Percentiles rank a stretch among this genome's conserved stretches.
Evolutionary conservation across 306 rosid genomes (phyloP).

Genomic region (Malus fusca): DNA sequence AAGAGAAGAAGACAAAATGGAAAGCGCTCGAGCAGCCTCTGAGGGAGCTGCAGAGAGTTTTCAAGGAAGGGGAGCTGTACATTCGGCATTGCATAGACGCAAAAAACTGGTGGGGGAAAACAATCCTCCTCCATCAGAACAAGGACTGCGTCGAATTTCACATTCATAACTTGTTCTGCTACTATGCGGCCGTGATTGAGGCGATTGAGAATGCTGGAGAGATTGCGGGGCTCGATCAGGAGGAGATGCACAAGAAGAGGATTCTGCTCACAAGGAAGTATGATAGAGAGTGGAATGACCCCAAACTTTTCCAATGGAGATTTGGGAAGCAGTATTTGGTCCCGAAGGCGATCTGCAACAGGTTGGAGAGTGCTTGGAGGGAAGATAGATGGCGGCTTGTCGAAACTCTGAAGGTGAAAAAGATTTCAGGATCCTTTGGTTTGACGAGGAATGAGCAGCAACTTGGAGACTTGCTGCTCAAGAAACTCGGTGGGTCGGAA

Average conservation of each 20-base stretch:
- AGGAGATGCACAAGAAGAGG: conserved; percentile 65
- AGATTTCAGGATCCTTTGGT: conserved; percentile 4
- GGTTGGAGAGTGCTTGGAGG: conserved; percentile 54
- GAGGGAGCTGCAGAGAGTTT: conserved; percentile 62
- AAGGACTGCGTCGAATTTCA: conserved; percentile 67
- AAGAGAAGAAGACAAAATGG: conserved; percentile 78
- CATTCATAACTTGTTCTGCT: conserved; percentile 64
- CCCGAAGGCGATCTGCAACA: conserved; percentile 44
- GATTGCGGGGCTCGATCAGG: conserved; percentile 55
- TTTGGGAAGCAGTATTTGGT: conserved; percentile 92
- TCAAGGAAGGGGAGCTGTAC: conserved; percentile 73
- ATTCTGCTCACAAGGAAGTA: conserved; percentile 51
- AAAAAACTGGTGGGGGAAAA: conserved; percentile 76
- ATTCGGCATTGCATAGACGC: conserved; percentile 59
- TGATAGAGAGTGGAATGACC: conserved; percentile 74
- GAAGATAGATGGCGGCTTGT: conserved; percentile 76
- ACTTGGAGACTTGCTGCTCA: conserved; percentile 43
- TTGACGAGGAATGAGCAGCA: conserved; percentile 42
- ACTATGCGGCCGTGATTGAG: conserved; percentile 73
- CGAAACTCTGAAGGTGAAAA: conserved; percentile 56
- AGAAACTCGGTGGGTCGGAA: conserved; percentile 41
- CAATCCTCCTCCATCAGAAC: conserved; percentile 49
- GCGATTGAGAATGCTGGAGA: conserved; percentile 77
- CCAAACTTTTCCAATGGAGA: conserved; percentile 71
- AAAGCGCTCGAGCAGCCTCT: conserved; percentile 73